These are phyloP conservation scores for Tricholoma bakamatsutake DNA, from an alignment of 768 basidiomycete genomes.

Conservation along the genomic window DNA sequence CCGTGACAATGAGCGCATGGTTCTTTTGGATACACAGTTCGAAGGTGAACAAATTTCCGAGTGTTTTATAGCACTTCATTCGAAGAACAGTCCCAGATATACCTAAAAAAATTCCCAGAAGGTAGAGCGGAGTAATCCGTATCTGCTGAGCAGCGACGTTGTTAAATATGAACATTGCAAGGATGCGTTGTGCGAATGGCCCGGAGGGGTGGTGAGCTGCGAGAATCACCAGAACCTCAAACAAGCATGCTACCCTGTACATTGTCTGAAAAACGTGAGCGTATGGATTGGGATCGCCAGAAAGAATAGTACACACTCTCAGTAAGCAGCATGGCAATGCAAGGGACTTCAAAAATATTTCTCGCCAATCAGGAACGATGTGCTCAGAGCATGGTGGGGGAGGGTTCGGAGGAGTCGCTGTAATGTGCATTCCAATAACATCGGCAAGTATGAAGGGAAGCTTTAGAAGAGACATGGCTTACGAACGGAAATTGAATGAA, in stretches of 20 bases:
- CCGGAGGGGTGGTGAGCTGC: constrained; percentile 13
- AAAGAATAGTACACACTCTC: constrained; percentile 17
- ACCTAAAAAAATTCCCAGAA: constrained; percentile 26
- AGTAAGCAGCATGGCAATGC: constrained; percentile 21
- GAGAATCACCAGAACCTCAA: constrained; percentile 27
- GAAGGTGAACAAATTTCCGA: constrained; percentile 34
- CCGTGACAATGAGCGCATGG: constrained; percentile 28
- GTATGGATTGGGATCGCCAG: background rate
- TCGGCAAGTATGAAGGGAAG: constrained; percentile 30
- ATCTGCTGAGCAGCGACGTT: constrained; percentile 11
- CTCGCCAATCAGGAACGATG: constrained; percentile 29
- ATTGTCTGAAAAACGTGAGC: constrained; percentile 15
- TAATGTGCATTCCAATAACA: constrained; percentile 30
- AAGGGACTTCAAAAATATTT: constrained; percentile 24
- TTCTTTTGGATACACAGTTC: constrained; percentile 27
- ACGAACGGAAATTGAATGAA: background rate
- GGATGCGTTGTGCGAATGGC: constrained; percentile 14
- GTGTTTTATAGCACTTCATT: constrained; percentile 26
- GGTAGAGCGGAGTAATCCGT: constrained; percentile 20
- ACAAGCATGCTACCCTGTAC: constrained; percentile 20
- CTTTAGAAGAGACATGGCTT: constrained; percentile 22
- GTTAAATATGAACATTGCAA: constrained; percentile 11
- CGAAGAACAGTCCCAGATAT: constrained; percentile 28
- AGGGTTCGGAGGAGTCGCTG: constrained; percentile 32
- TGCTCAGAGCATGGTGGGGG: constrained; percentile 15